Evolutionary conservation across 1,284 basidiomycete genomes (phyloP).

Genomic region (Mycena sp.): DNA sequence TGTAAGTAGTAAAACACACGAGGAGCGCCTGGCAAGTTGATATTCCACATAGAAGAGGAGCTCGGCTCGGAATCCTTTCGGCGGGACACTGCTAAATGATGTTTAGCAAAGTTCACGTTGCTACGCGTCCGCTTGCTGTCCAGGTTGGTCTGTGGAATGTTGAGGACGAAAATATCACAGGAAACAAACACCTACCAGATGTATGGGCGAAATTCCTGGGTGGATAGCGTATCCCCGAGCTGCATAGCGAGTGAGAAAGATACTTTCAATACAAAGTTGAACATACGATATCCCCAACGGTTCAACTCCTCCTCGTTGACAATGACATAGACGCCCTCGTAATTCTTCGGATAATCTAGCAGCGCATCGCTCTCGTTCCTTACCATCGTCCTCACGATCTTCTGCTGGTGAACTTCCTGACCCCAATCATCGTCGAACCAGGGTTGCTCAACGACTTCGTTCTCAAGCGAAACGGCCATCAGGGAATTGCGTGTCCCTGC

Average conservation of each 20-base stretch:
- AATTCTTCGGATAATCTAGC: constrained; percentile 62
- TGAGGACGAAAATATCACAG: constrained; percentile 7
- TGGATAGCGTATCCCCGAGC: constrained; percentile 65
- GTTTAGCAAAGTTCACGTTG: constrained; percentile 72
- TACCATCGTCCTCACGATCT: constrained; percentile 58
- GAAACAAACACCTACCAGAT: background rate
- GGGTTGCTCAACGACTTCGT: constrained; percentile 57
- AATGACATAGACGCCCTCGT: constrained; percentile 64
- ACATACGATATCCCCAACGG: constrained; percentile 57
- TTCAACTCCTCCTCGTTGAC: constrained; percentile 69
- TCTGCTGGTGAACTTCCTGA: constrained; percentile 59
- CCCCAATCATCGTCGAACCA: constrained; percentile 77
- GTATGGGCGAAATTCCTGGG: constrained; percentile 57
- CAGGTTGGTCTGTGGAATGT: constrained; percentile 55
- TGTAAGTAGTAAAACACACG: background rate
- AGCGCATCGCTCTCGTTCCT: constrained; percentile 65
- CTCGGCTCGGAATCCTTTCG: constrained; percentile 69
- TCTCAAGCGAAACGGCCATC: constrained; percentile 56
- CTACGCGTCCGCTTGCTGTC: constrained; percentile 66
- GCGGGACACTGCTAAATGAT: constrained; percentile 66
- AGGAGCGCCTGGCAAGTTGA: constrained; percentile 66
- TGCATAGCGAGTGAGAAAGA: background rate
- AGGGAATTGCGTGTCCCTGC: constrained; percentile 68
- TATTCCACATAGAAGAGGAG: constrained; percentile 68
- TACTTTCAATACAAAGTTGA: background rate